Percentiles rank a stretch among this genome's conserved stretches.
phyloP scores from a whole-genome alignment of 2,329 filamentous ascomycete species.

The Claviceps quebecensis region DNA sequence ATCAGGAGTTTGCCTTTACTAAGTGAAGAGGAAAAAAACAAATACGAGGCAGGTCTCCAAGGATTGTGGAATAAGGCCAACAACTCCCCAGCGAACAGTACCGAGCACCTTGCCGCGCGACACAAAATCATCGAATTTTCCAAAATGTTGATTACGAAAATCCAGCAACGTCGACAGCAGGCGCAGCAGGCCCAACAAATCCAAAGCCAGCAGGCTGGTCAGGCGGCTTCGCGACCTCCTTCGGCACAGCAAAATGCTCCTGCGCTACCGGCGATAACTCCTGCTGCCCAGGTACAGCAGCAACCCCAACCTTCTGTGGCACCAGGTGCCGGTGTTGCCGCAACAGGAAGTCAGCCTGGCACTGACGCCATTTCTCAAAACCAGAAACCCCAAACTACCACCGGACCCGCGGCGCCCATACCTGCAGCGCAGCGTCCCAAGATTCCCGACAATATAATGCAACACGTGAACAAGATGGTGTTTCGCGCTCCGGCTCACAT shows the following conservation, averaged over 20 bases:
- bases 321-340: slow-evolving; percentile 1
- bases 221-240: slow-evolving; percentile 11
- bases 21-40: slow-evolving; percentile 38
- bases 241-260: slow-evolving; percentile 6
- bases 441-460: slow-evolving; percentile 29
- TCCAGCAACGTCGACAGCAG: slow-evolving; percentile 27
- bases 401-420: slow-evolving; percentile 1
- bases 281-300: slow-evolving; percentile 10
- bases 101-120: slow-evolving; percentile 35
- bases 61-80: slow-evolving; percentile 40
- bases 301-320: slow-evolving; percentile 1
- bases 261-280: slow-evolving; percentile 8
- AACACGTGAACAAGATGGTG: slow-evolving; percentile 33
- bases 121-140: slow-evolving; percentile 49
- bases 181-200: slow-evolving; percentile 16
- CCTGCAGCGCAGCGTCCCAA: slow-evolving; percentile 15
- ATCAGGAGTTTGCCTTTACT: slow-evolving; percentile 38
- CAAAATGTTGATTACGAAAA: slow-evolving; percentile 38
- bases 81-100: slow-evolving; percentile 30
- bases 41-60: slow-evolving; percentile 44
- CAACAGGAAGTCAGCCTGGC: slow-evolving; percentile 3
- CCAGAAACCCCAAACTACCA: slow-evolving; percentile 10
- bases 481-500: slow-evolving; percentile 31
- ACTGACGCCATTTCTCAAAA: slow-evolving; percentile 7
- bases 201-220: slow-evolving; percentile 11